Base-by-base conservation (phyloP, 1,284 basidiomycete species). In the Puccinia coronata region DNA sequence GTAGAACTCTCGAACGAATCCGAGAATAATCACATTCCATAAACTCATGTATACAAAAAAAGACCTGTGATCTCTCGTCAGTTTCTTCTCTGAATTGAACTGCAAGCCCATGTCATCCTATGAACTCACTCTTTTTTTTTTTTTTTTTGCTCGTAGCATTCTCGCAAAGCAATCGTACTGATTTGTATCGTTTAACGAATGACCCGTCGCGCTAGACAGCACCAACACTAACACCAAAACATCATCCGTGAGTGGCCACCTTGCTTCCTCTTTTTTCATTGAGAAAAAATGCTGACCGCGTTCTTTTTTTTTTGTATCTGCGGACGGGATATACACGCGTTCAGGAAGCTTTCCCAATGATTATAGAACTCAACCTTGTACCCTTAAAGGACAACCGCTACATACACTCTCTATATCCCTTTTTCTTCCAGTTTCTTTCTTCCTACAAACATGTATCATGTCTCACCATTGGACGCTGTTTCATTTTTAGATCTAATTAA, bases 1-100 rank as follows among this genome's bases (percentile, higher is more conserved):
- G 53, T 9, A 79, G 77, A 59, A 79, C 77, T 70, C 39, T 65
- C 11, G 77, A 77, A 63, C 59, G 59, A 28, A 77, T 77, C n/a
- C 47, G 75, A 36, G 75, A 74, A 57, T 74, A 51, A 59, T 20
- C 20, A 14, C 20, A 11, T 18, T 47, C 43, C 43, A 11, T 18
- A n/a, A n/a, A n/a, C n/a, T n/a, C 69, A 71, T 5, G 25, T 4
- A 69, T 9, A 25, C 9, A 41, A 41, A 49, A 20, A 31, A 71
- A 57, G 12, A 73, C n/a, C 31, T 53, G 23, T 18, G 47, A 47
- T 3, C 2, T 47, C 39, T 67, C 36, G 63, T 67, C 6, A 47
- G 63, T 67, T 28, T 25, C 18, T 47, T 23, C 18, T 20, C 39
- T 39, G 28, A 63, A 1, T 12, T 63, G 36, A 63, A 53, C 16